Evolutionary conservation across 768 basidiomycete species (phyloP), one percentile per base, ranked within the genome.

Genomic region (Leccinum barrowsii): DNA sequence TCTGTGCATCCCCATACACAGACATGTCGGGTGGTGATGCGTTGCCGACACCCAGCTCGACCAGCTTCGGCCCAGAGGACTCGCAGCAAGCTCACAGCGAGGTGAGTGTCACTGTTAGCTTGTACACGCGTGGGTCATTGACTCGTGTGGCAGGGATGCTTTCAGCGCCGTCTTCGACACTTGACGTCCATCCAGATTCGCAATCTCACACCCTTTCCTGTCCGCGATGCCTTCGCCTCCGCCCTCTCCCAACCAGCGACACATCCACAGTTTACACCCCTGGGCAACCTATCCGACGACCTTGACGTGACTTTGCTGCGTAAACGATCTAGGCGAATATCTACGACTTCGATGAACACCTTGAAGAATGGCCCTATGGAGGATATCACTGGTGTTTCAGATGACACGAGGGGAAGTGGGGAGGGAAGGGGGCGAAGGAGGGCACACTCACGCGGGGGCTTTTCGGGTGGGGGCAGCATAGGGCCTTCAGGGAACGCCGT

Each of bases 121-220:
- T 32, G 26, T n/a, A 49, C 35, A 37, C 12, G 51, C 28, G 40
- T 40, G 48, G 32, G 24, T 34, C 2, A 35, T 56, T 8, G 32
- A 58, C 48, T 2, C 8, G 19, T 52, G n/a, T 28, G 19, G 55
- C 37, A 73, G 71, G 58, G 54, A 37, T 63, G 7, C 59, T 71
- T 69, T 49, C 71, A 90, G 83, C 83, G 83, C 66, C 86, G 88
- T 46, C 77, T 90, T 61, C 83, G 90, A 63, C 89, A 92, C 74
- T 79, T 92, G 58, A 79, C 82, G 57, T 78, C 83, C 46, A 76
- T 93, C 51, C 87, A 91, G 74, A 78, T 93, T 63, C 83, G 85
- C 61, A 93, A 93, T 69, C 76, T 93, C 37, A 89, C 91, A n/a
- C 89, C 89, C 2, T 92, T 90, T 70, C 90, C 90, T 34, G 83